These are phyloP conservation scores for Termitomyces sp. DNA, from an alignment of 768 basidiomycete species.

Conservation along the genomic window DNA sequence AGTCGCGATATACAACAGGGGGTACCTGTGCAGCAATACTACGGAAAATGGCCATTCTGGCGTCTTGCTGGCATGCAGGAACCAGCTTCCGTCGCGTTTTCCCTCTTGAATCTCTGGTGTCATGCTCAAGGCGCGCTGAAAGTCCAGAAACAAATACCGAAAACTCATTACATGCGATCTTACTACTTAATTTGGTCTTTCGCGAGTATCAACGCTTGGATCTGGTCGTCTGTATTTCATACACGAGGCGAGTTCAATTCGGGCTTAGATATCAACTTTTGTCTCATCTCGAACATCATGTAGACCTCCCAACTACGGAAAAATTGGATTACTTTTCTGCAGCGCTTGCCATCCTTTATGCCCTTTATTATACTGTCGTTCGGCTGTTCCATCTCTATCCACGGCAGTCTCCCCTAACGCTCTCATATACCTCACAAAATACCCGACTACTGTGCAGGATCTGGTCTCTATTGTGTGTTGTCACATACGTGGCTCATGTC, in stretches of 20 bases:
- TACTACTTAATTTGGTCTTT: constrained; percentile 68
- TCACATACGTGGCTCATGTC: constrained; percentile 67
- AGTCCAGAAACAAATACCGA: constrained; percentile 45
- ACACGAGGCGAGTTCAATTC: constrained; percentile 65
- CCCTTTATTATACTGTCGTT: constrained; percentile 73
- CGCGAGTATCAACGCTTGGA: constrained; percentile 85
- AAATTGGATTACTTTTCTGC: constrained; percentile 96
- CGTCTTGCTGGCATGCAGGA: constrained; percentile 89
- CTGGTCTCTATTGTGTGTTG: constrained; percentile 52
- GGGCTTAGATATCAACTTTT: constrained; percentile 4
- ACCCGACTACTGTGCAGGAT: constrained; percentile 19
- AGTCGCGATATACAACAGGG: constrained; percentile 45
- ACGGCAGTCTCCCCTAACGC: constrained; percentile 25
- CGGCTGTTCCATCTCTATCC: constrained; percentile 78
- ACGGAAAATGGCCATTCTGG: constrained; percentile 98
- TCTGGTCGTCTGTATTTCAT: constrained; percentile 91
- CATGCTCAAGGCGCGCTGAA: constrained; percentile 61
- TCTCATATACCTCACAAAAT: constrained; percentile 18
- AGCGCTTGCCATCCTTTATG: constrained; percentile 76
- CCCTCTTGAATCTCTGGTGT: constrained; percentile 76
- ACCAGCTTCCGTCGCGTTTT: constrained; percentile 89
- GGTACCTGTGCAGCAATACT: constrained; percentile 65
- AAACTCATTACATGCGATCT: constrained; percentile 61
- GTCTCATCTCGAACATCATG: constrained; percentile 3
- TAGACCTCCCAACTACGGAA: constrained; percentile 83